Base-by-base conservation (phyloP, 2,329 filamentous ascomycete species). In the Trichophaea hybrida region DNA sequence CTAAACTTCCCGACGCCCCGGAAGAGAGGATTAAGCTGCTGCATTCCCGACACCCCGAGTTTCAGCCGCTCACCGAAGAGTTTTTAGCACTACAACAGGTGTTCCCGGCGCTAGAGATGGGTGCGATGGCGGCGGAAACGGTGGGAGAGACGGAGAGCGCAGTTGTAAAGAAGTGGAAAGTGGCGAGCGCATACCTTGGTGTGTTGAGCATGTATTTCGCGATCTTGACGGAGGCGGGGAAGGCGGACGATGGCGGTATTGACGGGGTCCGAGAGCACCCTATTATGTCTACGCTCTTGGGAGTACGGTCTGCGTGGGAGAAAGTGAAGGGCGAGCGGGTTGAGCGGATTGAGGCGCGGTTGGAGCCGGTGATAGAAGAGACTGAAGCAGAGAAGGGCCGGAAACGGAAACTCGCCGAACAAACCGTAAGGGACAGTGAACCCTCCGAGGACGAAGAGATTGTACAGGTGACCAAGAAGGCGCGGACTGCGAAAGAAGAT, bases 161-260 rank as follows among this genome's bases (percentile, higher is more conserved):
- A n/a, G 75, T 80, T 24, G 76, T 83, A 6, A 77, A 88, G 60
- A 93, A 91, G 71, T 84, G 86, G 70, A 83, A 88, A 71, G 82
- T 90, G 8, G 76, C 94, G 43, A 84, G 87, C 4, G 87, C 89
- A 61, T 97, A 98, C 70, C 76, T 97, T 31, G 88, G 86, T 48
- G 80, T 88, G 1, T 77, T 98, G 66, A 84, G 86, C 53, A 90
- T 95, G 81, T 98, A 98, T 72, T 95, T 98, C 71, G 87, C 90
- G 40, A 80, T 97, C 38, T 75, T 98, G n/a, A 88, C 65, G 8
- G 62, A 61, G 10, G 63, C 63, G 3, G 63, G 58, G 44, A 53
- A 54, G 51, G 60, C 56, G 13, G 58, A 60, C 33, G 44, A 48
- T 24, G 51, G 51, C 6, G 53, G 31, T 2, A 54, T 38, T 12